These are phyloP conservation scores for Vaccinium myrtillus DNA, from an alignment of 148 eudicot species.

Conservation along the genomic window DNA sequence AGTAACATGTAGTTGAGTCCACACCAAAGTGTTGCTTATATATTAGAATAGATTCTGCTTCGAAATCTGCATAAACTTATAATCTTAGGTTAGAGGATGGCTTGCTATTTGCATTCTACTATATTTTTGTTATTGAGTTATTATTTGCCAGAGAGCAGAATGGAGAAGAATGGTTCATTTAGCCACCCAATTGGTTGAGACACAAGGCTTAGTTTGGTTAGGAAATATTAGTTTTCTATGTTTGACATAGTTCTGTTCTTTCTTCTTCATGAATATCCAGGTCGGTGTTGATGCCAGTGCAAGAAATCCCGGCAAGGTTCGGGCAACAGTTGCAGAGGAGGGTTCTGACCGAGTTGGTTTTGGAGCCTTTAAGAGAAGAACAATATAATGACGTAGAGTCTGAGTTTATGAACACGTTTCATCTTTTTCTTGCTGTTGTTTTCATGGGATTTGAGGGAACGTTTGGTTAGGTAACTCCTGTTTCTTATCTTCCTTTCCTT, in stretches of 20 bases:
- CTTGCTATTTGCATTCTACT: not conserved
- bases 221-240: not conserved
- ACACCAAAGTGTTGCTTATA: too few relatives aligned
- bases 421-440: not conserved
- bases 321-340: slow-evolving; percentile 83
- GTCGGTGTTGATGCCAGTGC: slow-evolving; percentile 91
- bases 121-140: not conserved
- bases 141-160: not conserved
- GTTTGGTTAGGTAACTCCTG: not conserved
- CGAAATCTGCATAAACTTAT: too few relatives aligned
- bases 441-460: not conserved
- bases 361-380: slow-evolving; percentile 87
- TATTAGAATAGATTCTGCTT: too few relatives aligned
- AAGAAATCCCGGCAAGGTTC: slow-evolving; percentile 95
- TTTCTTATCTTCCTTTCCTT: slow-evolving; percentile 1
- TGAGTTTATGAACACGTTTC: slow-evolving; percentile 6
- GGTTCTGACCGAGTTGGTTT: slow-evolving; percentile 58
- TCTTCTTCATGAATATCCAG: slow-evolving; percentile 24
- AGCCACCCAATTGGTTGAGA: not conserved
- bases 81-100: too few relatives aligned
- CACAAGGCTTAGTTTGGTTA: not conserved
- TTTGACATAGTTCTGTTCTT: not conserved
- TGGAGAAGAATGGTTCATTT: not conserved
- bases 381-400: slow-evolving; percentile 73
- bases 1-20: too few relatives aligned